Conservation (phyloP, 306 rosid genomes). For the Cucumis cinereus region DNA sequence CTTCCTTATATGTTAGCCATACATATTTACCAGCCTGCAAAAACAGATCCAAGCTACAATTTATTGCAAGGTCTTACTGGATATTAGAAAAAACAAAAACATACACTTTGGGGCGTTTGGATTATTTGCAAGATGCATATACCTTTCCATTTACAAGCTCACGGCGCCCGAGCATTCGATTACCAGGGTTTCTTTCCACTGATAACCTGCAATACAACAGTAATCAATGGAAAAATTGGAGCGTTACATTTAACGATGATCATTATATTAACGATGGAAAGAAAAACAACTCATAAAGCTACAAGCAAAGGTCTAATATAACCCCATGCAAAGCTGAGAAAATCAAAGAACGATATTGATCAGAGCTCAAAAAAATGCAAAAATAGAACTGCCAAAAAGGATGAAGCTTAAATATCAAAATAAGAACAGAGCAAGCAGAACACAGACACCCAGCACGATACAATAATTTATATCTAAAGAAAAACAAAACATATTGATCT, state of each 20-base stretch:
- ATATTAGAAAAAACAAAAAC: neutral
- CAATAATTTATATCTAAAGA: neutral
- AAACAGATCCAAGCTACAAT: slow-evolving; percentile 1
- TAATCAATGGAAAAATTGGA: neutral
- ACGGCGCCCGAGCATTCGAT: slow-evolving; percentile 78
- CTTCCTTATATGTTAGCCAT: slow-evolving; percentile 70
- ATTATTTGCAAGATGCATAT: neutral
- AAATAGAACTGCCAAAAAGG: neutral
- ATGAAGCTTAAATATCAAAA: neutral
- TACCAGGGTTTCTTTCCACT: slow-evolving; percentile 53
- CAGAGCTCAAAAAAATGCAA: neutral
- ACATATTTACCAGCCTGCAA: slow-evolving; percentile 60
- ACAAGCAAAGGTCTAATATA: neutral
- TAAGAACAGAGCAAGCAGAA: slow-evolving; percentile 1
- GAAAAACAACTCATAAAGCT: neutral
- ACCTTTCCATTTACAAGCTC: slow-evolving; percentile 70
- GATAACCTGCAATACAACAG: slow-evolving; percentile 38
- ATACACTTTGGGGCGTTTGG: neutral
- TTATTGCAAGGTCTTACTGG: slow-evolving; percentile 10
- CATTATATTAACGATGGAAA: neutral
- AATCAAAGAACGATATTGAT: neutral
- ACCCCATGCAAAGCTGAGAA: neutral
- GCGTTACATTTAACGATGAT: neutral
- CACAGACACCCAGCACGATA: neutral
- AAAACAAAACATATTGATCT: neutral